A percentile compares a stretch with the other conserved stretches of the same genome.
Conservation (phyloP, 495 filamentous ascomycete genomes). For the Xylaria intraflava region DNA sequence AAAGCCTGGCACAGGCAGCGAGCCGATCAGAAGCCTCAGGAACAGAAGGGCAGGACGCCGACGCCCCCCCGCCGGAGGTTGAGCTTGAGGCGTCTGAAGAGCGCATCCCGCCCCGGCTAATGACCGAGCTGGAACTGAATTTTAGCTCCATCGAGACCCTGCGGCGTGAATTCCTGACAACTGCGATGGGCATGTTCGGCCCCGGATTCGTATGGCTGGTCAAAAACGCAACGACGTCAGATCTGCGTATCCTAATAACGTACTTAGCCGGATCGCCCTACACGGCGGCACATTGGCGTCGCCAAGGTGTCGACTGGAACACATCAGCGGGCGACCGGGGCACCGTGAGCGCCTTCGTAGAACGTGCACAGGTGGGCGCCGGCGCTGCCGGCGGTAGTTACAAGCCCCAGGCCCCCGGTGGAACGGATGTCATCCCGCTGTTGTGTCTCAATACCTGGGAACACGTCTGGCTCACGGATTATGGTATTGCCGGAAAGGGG, state of each 20-base stretch:
- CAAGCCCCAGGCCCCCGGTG: constrained; percentile 52
- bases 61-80: neutral
- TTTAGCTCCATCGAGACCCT: constrained; percentile 82
- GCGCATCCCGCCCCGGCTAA: constrained; percentile 27
- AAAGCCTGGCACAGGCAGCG: neutral
- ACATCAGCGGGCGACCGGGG: constrained; percentile 39
- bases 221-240: constrained; percentile 32
- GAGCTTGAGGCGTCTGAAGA: constrained; percentile 9
- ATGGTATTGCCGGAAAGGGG: constrained; percentile 71
- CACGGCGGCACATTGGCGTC: constrained; percentile 72
- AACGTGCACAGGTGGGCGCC: constrained; percentile 31
- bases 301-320: constrained; percentile 75
- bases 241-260: constrained; percentile 73
- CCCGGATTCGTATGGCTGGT: constrained; percentile 96
- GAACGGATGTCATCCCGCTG: constrained; percentile 63
- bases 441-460: constrained; percentile 95
- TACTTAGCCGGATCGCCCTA: constrained; percentile 90
- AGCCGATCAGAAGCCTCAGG: too few relatives aligned
- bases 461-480: constrained; percentile 86
- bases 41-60: neutral
- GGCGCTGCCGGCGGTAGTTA: constrained; percentile 28
- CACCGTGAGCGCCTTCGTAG: constrained; percentile 12
- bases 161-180: constrained; percentile 67
- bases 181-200: constrained; percentile 88
- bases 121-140: constrained; percentile 44